These are phyloP conservation scores for Dillenia suffruticosa DNA, from an alignment of 164 flowering plant genomes.

Conservation along the genomic window DNA sequence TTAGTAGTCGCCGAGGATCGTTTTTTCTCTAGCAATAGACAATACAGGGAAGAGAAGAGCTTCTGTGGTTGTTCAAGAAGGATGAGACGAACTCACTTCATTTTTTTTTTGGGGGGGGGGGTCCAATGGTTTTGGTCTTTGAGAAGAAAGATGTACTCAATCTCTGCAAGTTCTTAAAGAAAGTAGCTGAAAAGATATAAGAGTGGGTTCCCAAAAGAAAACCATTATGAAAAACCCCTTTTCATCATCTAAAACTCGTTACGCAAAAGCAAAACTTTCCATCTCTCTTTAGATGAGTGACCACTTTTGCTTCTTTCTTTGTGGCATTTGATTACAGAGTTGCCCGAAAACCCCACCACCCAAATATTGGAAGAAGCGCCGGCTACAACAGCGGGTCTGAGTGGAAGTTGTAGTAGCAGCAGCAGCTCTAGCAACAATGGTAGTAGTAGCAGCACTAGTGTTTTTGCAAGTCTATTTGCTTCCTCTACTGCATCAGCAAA, in stretches of 20 bases:
- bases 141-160: background rate
- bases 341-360: slow-evolving; percentile 25
- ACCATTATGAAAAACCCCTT: slow-evolving; percentile 23
- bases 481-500: slow-evolving; percentile 46
- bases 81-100: no score
- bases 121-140: background rate
- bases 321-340: slow-evolving; percentile 20
- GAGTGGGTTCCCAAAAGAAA: slow-evolving; percentile 19
- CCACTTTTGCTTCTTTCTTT: slow-evolving; percentile 2
- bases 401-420: slow-evolving; percentile 38
- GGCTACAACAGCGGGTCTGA: slow-evolving; percentile 12
- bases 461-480: slow-evolving; percentile 59
- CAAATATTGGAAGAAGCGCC: slow-evolving; percentile 25
- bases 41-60: background rate
- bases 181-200: slow-evolving; percentile 1
- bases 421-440: slow-evolving; percentile 32
- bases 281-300: background rate
- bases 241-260: slow-evolving; percentile 17
- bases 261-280: slow-evolving; percentile 14
- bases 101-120: background rate
- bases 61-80: no score
- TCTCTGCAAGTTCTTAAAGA: slow-evolving; percentile 1
- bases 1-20: background rate
- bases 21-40: no score
- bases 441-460: slow-evolving; percentile 38